Conservation (phyloP, 106 monocot genomes). For the Dioscorea alata region DNA sequence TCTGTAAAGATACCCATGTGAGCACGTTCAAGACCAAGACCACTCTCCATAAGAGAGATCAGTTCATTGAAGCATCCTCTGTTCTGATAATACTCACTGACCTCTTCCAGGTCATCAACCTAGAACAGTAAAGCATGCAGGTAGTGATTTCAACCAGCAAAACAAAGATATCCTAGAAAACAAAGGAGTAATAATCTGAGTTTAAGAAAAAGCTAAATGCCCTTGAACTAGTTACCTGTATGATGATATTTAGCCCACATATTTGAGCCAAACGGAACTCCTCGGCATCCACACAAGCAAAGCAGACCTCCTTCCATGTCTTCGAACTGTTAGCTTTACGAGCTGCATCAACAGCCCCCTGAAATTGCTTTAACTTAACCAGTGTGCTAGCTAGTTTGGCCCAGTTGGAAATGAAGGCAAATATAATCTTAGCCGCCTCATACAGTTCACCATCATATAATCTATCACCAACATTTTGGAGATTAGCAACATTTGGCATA, state of each 20-base stretch:
- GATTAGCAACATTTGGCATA: constrained; percentile 97
- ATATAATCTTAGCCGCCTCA: constrained; percentile 95
- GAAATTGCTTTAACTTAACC: constrained; percentile 81
- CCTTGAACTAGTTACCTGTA: constrained; percentile 45
- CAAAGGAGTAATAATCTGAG: too few relatives aligned
- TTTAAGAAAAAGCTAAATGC: constrained; percentile 11
- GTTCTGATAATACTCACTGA: constrained; percentile 96
- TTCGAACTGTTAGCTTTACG: constrained; percentile 93
- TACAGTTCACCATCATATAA: constrained; percentile 74
- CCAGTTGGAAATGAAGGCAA: constrained; percentile 95
- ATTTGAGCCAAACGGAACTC: constrained; percentile 97
- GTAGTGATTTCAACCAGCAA: too few relatives aligned
- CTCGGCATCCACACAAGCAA: constrained; percentile 96
- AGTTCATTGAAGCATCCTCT: constrained; percentile 97
- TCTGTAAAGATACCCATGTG: constrained; percentile 99
- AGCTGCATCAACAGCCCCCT: constrained; percentile 96
- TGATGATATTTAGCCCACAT: constrained; percentile 87
- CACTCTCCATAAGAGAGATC: constrained; percentile 99
- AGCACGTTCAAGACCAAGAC: constrained; percentile 91
- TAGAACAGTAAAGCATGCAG: constrained; percentile 13
- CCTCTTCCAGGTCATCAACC: constrained; percentile 99
- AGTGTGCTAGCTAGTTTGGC: constrained; percentile 75
- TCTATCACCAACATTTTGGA: constrained; percentile 87
- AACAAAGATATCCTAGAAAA: too few relatives aligned
- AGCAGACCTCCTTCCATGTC: constrained; percentile 97